Conservation (phyloP, 352 stramenopile genomes). For the Poterioochromonas sp. region DNA sequence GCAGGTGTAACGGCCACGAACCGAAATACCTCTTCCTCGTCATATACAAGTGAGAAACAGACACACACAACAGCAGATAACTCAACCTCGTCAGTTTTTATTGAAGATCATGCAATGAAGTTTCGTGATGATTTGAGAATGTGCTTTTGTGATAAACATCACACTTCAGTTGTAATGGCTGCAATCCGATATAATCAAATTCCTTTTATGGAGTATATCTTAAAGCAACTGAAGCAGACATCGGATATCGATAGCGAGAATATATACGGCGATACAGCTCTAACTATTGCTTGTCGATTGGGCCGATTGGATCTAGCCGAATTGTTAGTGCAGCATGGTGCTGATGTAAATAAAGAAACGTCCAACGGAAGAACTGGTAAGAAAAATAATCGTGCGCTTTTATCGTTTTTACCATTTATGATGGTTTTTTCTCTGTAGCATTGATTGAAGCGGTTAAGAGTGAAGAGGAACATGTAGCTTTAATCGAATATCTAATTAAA, state of each 20-base stretch:
- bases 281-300: slow-evolving; percentile 12
- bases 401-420: not conserved
- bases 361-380: slow-evolving; percentile 8
- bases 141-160: not conserved
- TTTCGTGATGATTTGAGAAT: slow-evolving; percentile 1
- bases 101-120: not conserved
- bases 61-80: no score
- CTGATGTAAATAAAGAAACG: slow-evolving; percentile 29
- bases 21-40: no score
- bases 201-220: not conserved
- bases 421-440: not conserved
- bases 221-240: not conserved
- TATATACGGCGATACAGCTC: slow-evolving; percentile 22
- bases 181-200: slow-evolving; percentile 1
- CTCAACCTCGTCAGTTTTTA: slow-evolving; percentile 9
- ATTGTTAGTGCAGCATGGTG: slow-evolving; percentile 12
- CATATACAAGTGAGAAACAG: no score
- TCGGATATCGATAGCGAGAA: slow-evolving; percentile 5
- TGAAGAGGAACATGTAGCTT: not conserved
- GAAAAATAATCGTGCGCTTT: no score
- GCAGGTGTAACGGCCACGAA: no score
- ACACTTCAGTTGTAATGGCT: not conserved
- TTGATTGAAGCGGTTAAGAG: slow-evolving; percentile 22
- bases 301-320: slow-evolving; percentile 1
- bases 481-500: slow-evolving; percentile 15